These are phyloP conservation scores for Phytophthora sp. DNA, from an alignment of 352 stramenopile species.

Conservation along the genomic window DNA sequence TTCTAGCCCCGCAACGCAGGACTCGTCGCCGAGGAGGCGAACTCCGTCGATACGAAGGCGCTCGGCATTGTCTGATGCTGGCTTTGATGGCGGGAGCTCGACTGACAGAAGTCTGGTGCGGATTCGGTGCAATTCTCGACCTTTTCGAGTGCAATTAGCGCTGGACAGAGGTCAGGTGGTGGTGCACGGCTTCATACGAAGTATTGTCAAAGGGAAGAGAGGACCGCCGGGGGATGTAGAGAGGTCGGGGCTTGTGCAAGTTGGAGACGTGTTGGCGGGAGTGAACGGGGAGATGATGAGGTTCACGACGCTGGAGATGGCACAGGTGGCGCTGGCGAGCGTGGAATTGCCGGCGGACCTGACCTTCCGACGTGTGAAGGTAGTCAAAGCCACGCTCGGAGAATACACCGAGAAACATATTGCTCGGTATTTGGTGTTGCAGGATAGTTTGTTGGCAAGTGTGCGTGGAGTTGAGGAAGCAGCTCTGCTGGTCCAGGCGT, in stretches of 20 bases:
- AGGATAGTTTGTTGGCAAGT: slow-evolving; percentile 42
- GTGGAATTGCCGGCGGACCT: slow-evolving; percentile 54
- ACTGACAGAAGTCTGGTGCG: slow-evolving; percentile 44
- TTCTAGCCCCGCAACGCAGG: neutral
- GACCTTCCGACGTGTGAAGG: slow-evolving; percentile 56
- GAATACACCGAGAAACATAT: slow-evolving; percentile 69
- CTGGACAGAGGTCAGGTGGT: slow-evolving; percentile 49
- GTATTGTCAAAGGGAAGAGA: slow-evolving; percentile 26
- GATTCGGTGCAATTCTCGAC: slow-evolving; percentile 51
- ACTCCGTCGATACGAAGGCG: slow-evolving; percentile 26
- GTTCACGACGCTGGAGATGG: slow-evolving; percentile 53
- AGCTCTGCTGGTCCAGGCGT: slow-evolving; percentile 57
- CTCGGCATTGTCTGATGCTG: slow-evolving; percentile 31
- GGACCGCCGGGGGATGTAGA: slow-evolving; percentile 44
- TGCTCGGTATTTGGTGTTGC: slow-evolving; percentile 53
- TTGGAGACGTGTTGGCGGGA: slow-evolving; percentile 65
- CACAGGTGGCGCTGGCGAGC: slow-evolving; percentile 38
- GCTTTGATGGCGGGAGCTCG: slow-evolving; percentile 2
- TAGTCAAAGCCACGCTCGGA: slow-evolving; percentile 52
- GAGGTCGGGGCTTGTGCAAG: slow-evolving; percentile 43
- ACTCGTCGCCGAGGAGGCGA: slow-evolving; percentile 4
- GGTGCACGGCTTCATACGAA: slow-evolving; percentile 49
- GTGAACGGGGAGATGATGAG: slow-evolving; percentile 58
- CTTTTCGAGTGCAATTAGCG: slow-evolving; percentile 58
- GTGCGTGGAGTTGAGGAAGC: slow-evolving; percentile 45